Evolutionary conservation across 2,329 filamentous ascomycete species (phyloP), one percentile per base, ranked within the genome.

Genomic region (Sporothrix luriei): DNA sequence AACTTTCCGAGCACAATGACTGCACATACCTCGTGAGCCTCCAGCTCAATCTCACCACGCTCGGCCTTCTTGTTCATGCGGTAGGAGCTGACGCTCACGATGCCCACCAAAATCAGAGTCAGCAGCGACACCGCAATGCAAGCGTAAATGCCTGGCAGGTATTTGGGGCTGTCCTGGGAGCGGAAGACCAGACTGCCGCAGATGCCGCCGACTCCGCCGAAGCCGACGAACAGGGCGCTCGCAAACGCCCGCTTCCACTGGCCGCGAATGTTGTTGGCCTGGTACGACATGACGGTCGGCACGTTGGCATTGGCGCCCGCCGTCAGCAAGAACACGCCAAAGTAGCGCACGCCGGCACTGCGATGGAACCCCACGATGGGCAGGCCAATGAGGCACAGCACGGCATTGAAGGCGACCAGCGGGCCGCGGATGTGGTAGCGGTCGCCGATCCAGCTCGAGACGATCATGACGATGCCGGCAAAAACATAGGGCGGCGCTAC

Each of bases 191-290:
- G 82, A 73, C 86, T 87, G 33, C 91, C 91, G 0, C 87, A 86
- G 72, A 95, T 95, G 46, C 92, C 92, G 49, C 92, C 92, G 33
- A 96, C 82, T 2, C 91, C 91, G 9, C 91, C 91, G 65, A 91
- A 87, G 1, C 90, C 90, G 3, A 95, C 90, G 2, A 94, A 84
- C 0, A 89, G 90, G 2, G 92, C 91, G 71, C 88, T 91, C 77
- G 88, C 90, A 74, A 95, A 89, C 0, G 92, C 92, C 62, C 93
- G 87, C 81, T 94, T 96, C 91, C 92, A 96, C 80, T 95, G 92
- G 0, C 92, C 92, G 68, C 91, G 88, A 76, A 96, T 90, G 79
- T 96, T 96, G 80, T 94, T 95, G 54, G 91, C 91, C 80, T 94
- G 92, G 80, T 92, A 95, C 0, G 91, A 86, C 82, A 96, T 87